Evolutionary conservation across 345 rosid species (phyloP), one percentile per base, ranked within the genome.

Genomic region (Eucalyptus fibrosa): DNA sequence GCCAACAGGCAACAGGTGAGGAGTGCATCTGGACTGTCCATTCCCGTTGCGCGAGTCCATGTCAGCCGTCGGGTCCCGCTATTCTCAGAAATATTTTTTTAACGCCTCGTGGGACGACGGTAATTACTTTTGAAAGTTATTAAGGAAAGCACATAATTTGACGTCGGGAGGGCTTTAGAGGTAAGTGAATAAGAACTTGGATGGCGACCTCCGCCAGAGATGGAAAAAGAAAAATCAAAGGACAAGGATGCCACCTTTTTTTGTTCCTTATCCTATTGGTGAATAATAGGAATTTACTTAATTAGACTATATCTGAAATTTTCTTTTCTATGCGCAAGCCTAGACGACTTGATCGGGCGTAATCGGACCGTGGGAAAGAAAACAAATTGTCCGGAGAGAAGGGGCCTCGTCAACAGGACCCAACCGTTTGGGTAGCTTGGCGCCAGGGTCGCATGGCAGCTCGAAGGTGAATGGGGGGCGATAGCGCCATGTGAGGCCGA

Each of bases 21-120:
- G 94, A 94, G 88, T 85, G 28, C 88, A 95, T 96, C 94, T 93
- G n/a, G 83, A 67, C 96, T 97, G 94, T 95, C 89, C 91, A 86
- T 89, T 72, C 10, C 85, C 24, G 37, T 7, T 7, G 56, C 19
- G 62, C 47, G 85, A 40, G 47, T 77, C 17, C 85, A 77, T 40
- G 85, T 77, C 85, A 77, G 85, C 26, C 85, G 23, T 40, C 47
- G 85, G 47, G 85, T 13, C 85, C 47, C 85, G 44, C 85, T 21
- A 1, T 11, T 17, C 40, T 65, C 37, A 16, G 12, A 65, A 65
- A 65, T n/a, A 1, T 16, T 15, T 15, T 65, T 15, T 15, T 65
- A 65, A 65, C 37, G 18, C 77, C 77, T 14, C 9, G 21, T 7
- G 19, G 37, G 47, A 77, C 23, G 47, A 37, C 47, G 17, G 6